phyloP scores from a whole-genome alignment of 129 eudicot genomes.

The Rutidosis leptorrhynchoides region DNA sequence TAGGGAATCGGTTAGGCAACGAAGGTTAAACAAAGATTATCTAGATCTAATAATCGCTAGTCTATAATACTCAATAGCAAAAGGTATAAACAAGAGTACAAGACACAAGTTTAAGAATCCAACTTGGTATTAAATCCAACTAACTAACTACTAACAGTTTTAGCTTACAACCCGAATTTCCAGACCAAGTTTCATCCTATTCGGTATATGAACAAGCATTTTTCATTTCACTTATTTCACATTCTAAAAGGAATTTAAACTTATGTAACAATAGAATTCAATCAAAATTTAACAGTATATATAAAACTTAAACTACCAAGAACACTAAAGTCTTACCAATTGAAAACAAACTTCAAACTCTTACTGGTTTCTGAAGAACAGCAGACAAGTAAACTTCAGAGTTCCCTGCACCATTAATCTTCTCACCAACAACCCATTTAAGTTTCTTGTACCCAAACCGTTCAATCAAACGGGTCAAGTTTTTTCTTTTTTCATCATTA shows the following conservation, averaged over 20 bases:
- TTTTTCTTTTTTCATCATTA: slow-evolving; percentile 75
- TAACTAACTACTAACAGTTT: slow-evolving; percentile 9
- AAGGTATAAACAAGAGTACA: background rate
- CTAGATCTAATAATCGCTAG: no score
- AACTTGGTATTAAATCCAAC: slow-evolving; percentile 20
- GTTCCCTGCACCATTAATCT: slow-evolving; percentile 69
- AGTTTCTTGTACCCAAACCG: slow-evolving; percentile 89
- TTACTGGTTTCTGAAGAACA: slow-evolving; percentile 87
- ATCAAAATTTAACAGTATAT: slow-evolving; percentile 35
- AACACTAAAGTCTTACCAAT: slow-evolving; percentile 25
- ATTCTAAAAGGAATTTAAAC: slow-evolving; percentile 37
- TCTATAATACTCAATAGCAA: no score
- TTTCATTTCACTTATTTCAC: slow-evolving; percentile 39
- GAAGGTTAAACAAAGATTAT: no score
- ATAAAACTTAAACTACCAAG: slow-evolving; percentile 32
- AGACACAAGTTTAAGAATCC: slow-evolving; percentile 14
- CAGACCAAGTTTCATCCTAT: slow-evolving; percentile 33
- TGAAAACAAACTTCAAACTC: slow-evolving; percentile 42
- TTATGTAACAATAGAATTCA: slow-evolving; percentile 32
- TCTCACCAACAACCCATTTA: slow-evolving; percentile 97
- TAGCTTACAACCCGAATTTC: slow-evolving; percentile 21
- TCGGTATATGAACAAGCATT: slow-evolving; percentile 28
- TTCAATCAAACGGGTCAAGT: slow-evolving; percentile 78
- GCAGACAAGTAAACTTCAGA: slow-evolving; percentile 93
- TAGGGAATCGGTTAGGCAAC: no score